Evolutionary conservation across 2,329 filamentous ascomycete species (phyloP).

Genomic region (Capronia epimyces): DNA sequence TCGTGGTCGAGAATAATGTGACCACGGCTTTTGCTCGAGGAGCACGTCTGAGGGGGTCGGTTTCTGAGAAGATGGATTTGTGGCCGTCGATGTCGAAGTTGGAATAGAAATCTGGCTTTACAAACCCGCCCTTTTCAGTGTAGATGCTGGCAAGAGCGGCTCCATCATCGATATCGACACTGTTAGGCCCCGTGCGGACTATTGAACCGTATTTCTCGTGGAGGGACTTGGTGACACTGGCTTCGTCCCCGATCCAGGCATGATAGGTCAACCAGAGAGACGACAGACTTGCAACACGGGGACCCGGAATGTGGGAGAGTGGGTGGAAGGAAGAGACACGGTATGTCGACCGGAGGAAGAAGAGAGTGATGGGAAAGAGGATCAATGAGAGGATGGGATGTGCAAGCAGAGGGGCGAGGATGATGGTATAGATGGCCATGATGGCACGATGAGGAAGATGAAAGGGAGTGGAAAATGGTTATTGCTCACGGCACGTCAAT

Average conservation of each 20-base stretch:
- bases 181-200: conserved; percentile 37
- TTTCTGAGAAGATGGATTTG: conserved; percentile 46
- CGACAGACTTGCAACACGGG: conserved; percentile 33
- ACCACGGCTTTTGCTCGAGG: conserved; percentile 48
- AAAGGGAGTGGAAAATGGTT: background rate
- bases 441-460: background rate
- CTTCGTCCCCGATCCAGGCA: conserved; percentile 35
- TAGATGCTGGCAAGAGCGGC: conserved; percentile 49
- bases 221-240: conserved; percentile 29
- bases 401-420: conserved; percentile 10
- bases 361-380: conserved; percentile 14
- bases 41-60: conserved; percentile 38
- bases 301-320: conserved; percentile 39
- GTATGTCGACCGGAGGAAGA: conserved; percentile 31
- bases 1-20: conserved; percentile 47
- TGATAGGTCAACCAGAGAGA: conserved; percentile 35
- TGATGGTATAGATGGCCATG: conserved; percentile 14
- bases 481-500: background rate
- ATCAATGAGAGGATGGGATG: conserved; percentile 11
- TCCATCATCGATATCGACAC: conserved; percentile 42
- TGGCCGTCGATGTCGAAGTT: conserved; percentile 56
- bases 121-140: conserved; percentile 48
- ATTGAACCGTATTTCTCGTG: conserved; percentile 36
- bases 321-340: conserved; percentile 36
- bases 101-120: conserved; percentile 47